A percentile compares a stretch with the other conserved stretches of the same genome.
Conservation (phyloP, 495 filamentous ascomycete genomes). For the Penicillium paxilli region DNA sequence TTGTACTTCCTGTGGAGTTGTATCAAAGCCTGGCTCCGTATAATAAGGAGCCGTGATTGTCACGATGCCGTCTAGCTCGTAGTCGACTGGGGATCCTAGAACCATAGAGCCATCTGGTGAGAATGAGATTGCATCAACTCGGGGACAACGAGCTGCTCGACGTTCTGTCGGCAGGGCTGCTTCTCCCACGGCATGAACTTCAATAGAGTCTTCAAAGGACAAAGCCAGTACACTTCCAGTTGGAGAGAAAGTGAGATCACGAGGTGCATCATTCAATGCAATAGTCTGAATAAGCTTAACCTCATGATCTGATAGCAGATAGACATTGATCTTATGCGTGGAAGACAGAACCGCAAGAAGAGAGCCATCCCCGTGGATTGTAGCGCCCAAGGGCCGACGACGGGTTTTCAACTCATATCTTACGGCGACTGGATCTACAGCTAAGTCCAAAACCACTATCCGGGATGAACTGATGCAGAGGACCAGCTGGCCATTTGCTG, state of each 20-base stretch:
- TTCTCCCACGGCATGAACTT: constrained; percentile 73
- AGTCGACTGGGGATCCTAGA: constrained; percentile 72
- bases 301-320: constrained; percentile 61
- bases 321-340: constrained; percentile 80
- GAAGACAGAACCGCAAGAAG: constrained; percentile 77
- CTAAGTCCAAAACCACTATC: constrained; percentile 75
- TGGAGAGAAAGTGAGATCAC: constrained; percentile 77
- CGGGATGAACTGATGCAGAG: constrained; percentile 85
- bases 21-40: constrained; percentile 42
- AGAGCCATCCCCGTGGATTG: constrained; percentile 76
- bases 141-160: constrained; percentile 78
- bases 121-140: constrained; percentile 76
- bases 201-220: constrained; percentile 84
- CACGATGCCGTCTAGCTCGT: constrained; percentile 66
- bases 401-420: constrained; percentile 78
- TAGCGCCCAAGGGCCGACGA: constrained; percentile 72
- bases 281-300: constrained; percentile 69
- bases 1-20: constrained; percentile 62
- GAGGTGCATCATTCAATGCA: constrained; percentile 71
- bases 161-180: constrained; percentile 64
- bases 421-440: constrained; percentile 55
- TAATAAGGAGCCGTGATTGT: constrained; percentile 82
- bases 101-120: constrained; percentile 82
- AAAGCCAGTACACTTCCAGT: constrained; percentile 79
- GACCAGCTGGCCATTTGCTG: constrained; percentile 68